These are phyloP conservation scores for Ormosia semicastrata DNA, from an alignment of 306 rosid species.

Conservation along the genomic window DNA sequence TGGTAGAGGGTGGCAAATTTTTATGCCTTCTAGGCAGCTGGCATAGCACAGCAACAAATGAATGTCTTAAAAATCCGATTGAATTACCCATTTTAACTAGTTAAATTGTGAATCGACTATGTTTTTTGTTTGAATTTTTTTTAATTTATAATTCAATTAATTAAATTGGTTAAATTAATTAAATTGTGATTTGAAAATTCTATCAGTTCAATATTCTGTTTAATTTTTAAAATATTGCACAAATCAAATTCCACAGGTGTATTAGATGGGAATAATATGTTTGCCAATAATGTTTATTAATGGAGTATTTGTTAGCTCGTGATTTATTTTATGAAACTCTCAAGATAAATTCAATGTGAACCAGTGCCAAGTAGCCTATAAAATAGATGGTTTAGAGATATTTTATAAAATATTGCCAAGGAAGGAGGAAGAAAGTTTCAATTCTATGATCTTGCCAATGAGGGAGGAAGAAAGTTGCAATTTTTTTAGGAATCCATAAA, in stretches of 20 bases:
- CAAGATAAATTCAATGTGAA: background rate
- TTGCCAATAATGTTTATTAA: background rate
- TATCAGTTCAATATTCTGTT: no score
- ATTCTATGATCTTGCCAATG: background rate
- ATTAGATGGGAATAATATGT: background rate
- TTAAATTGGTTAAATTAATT: no score
- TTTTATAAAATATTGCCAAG: no score
- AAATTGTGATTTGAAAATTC: no score
- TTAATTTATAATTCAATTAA: no score
- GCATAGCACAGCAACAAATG: background rate
- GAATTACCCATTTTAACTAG: no score
- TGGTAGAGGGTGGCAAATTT: background rate
- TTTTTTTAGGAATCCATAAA: background rate
- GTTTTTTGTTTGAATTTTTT: no score
- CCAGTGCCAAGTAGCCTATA: background rate
- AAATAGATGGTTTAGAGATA: background rate
- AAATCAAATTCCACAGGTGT: background rate
- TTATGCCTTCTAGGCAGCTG: slow-evolving; percentile 8
- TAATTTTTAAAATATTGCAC: no score
- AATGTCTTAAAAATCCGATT: no score
- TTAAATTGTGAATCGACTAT: no score
- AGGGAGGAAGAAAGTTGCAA: background rate
- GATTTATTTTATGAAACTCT: background rate
- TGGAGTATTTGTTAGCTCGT: background rate
- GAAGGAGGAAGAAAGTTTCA: no score